Base-by-base conservation (phyloP, 73 alveolate species). In the Halteria grandinella region DNA sequence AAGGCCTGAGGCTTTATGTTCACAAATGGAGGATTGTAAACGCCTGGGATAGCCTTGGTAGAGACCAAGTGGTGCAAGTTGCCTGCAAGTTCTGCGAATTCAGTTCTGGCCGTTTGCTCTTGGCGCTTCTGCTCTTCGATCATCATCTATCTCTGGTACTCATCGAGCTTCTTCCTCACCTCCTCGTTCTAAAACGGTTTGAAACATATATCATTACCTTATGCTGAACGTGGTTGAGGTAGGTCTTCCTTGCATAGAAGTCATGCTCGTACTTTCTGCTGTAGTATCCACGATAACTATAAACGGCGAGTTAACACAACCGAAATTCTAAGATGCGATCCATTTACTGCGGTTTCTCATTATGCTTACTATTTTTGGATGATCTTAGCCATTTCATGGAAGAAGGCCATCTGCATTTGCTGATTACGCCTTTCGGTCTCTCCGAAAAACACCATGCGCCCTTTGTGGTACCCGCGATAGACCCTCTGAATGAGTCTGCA, bases 1-100 rank as follows among this genome's bases (percentile, higher is more conserved):
- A 89, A 91, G 0, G 88, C 95, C 25, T 88, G 73, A 27, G 94
- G 96, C 51, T 91, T 91, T 50, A 83, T 76, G 52, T 59, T 48
- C 12, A 82, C 70, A 73, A 85, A 91, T 0, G 97, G 97, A n/a
- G 93, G 75, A 69, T 91, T 91, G 60, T 88, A 91, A 7, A 91
- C 95, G 17, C 97, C 97, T 32, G 97, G 95, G 41, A 84, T 83
- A 15, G 87, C 89, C 50, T 77, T 87, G 1, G 97, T 91, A 17
- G 94, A 83, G 28, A 83, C 58, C 45, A 92, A 80, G 58, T 92
- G 98, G 64, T 92, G 98, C 37, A 92, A 72, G 49, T 92, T 92
- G 23, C 86, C 62, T 23, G 96, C 96, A 17, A 92, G 69, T 43
- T 86, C 72, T 4, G 84, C 76, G 70, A 92, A 89, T 44, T 92